Evolutionary conservation across 2,329 filamentous ascomycete species (phyloP).

Genomic region (Colletotrichum sp.): DNA sequence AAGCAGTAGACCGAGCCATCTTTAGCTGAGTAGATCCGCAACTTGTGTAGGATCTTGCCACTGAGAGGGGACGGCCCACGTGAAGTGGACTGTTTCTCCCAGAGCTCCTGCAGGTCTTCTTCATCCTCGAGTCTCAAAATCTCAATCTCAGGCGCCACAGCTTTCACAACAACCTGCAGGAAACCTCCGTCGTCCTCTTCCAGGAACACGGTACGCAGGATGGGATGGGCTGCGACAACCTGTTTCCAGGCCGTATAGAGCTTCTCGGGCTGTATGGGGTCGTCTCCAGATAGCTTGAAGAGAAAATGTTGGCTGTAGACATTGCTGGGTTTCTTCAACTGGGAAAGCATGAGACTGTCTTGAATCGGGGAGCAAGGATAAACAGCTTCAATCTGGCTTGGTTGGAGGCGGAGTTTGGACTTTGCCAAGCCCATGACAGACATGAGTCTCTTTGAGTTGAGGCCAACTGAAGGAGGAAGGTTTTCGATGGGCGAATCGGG

Average conservation of each 20-base stretch:
- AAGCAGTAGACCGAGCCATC: not conserved
- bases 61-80: not conserved
- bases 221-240: not conserved
- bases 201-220: not conserved
- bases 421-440: not conserved
- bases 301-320: conserved; percentile 1
- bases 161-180: not conserved
- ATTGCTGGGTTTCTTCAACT: not conserved
- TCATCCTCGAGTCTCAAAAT: not conserved
- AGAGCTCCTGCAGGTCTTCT: not conserved
- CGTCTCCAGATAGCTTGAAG: not conserved
- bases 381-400: not conserved
- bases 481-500: not conserved
- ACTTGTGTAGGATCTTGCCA: not conserved
- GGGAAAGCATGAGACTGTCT: conserved; percentile 6
- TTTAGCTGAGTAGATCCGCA: not conserved
- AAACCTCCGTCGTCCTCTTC: not conserved
- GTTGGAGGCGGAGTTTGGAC: not conserved
- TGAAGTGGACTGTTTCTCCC: not conserved
- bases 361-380: conserved; percentile 11
- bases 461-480: not conserved
- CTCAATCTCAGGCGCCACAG: not conserved
- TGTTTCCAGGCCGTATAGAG: not conserved
- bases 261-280: not conserved
- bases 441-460: not conserved